These are phyloP conservation scores for Glaciozyma martinii DNA, from an alignment of 768 basidiomycete species.

Conservation along the genomic window DNA sequence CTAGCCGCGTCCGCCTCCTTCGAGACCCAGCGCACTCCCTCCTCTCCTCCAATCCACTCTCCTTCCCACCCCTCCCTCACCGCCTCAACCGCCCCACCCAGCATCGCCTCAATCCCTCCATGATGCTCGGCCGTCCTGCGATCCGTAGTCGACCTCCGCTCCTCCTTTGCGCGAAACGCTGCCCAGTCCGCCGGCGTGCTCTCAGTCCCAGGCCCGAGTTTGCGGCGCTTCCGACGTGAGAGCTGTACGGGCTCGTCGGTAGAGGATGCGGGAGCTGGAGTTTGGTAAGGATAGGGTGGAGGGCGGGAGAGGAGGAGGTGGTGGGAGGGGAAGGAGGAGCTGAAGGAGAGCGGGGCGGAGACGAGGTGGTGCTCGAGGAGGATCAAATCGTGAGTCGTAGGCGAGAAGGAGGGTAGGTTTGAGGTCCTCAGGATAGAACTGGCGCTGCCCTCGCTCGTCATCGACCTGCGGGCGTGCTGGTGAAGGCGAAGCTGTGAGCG, in stretches of 20 bases:
- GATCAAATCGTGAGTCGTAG: slow-evolving; percentile 7
- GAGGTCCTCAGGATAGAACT: neutral
- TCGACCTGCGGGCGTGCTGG: too few relatives aligned
- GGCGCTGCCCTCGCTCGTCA: too few relatives aligned
- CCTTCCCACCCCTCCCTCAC: slow-evolving; percentile 11
- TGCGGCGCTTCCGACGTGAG: slow-evolving; percentile 1
- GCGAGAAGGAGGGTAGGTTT: slow-evolving; percentile 12
- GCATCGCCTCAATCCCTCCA: neutral
- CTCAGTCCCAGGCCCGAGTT: neutral
- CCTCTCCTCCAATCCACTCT: slow-evolving; percentile 1
- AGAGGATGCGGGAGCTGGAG: fast-evolving
- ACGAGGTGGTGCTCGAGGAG: slow-evolving; percentile 19
- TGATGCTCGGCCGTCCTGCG: slow-evolving; percentile 16
- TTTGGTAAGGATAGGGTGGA: neutral
- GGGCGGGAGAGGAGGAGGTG: slow-evolving; percentile 7
- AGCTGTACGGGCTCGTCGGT: neutral
- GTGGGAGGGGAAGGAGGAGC: neutral
- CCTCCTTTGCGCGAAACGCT: neutral
- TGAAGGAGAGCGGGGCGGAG: slow-evolving; percentile 5
- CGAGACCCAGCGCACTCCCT: neutral
- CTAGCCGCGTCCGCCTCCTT: neutral
- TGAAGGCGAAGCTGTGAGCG: too few relatives aligned
- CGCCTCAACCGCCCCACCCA: slow-evolving; percentile 9
- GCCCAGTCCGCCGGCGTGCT: slow-evolving; percentile 12
- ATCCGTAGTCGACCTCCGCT: slow-evolving; percentile 8